Evolutionary conservation across 164 flowering plant species (phyloP).

Genomic region (Stephania yunnanensis): DNA sequence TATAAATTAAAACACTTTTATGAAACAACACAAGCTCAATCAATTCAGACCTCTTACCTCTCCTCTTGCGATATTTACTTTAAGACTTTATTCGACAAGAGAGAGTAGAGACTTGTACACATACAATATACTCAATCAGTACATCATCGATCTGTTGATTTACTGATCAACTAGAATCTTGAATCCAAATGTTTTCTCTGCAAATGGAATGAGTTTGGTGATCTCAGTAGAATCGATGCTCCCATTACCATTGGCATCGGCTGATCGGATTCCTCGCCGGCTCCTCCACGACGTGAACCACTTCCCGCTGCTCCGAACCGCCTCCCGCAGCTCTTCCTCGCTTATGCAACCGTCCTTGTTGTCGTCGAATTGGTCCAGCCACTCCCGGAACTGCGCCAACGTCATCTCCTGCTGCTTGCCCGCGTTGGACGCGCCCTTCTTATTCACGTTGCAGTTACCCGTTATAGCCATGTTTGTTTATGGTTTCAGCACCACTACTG

Average conservation of each 20-base stretch:
- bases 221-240: slow-evolving; percentile 18
- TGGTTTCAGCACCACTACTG: too few relatives aligned
- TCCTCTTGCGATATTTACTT: background rate
- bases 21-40: background rate
- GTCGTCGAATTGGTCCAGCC: slow-evolving; percentile 16
- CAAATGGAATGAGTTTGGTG: slow-evolving; percentile 12
- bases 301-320: slow-evolving; percentile 4
- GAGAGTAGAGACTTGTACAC: background rate
- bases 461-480: background rate
- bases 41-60: background rate
- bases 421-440: too few relatives aligned
- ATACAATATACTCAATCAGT: too few relatives aligned
- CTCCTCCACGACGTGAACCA: slow-evolving; percentile 15
- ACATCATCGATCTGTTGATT: background rate
- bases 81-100: background rate
- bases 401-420: slow-evolving; percentile 14
- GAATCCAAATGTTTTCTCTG: slow-evolving; percentile 11
- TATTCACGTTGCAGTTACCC: background rate
- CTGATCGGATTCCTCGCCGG: slow-evolving; percentile 1
- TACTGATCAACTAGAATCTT: slow-evolving; percentile 9
- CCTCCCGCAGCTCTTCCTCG: slow-evolving; percentile 21
- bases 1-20: background rate
- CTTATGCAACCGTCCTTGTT: slow-evolving; percentile 21
- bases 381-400: slow-evolving; percentile 17
- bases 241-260: slow-evolving; percentile 21